Percentiles rank a stretch among this genome's conserved stretches.
phyloP scores from a whole-genome alignment of 306 rosid genomes.

The Pueraria montana region DNA sequence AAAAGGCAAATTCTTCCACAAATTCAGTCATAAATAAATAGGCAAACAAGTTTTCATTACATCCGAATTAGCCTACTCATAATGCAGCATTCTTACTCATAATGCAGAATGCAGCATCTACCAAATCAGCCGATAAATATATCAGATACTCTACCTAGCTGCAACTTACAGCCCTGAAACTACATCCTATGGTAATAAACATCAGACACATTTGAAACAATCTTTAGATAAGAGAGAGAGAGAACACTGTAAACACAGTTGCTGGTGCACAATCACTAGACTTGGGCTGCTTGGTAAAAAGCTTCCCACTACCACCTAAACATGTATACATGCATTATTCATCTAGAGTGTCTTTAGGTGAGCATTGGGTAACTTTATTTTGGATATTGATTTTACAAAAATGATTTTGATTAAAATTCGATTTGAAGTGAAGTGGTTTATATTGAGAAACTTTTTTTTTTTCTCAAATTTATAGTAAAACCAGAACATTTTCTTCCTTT shows the following conservation, averaged over 20 bases:
- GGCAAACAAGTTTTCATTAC: conserved; percentile 57
- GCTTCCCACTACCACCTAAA: conserved; percentile 88
- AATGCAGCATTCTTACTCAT: too few relatives aligned
- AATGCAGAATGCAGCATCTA: conserved; percentile 56
- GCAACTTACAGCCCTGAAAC: conserved; percentile 55
- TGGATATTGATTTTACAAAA: neutral
- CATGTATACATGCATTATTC: neutral
- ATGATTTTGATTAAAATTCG: neutral
- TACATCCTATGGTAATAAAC: conserved; percentile 53
- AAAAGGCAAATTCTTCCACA: conserved; percentile 32
- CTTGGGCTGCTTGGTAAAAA: conserved; percentile 71
- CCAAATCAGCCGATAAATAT: conserved; percentile 68
- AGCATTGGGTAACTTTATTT: neutral
- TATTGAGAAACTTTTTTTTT: neutral
- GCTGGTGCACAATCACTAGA: conserved; percentile 44
- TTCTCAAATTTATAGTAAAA: neutral
- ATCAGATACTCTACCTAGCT: conserved; percentile 61
- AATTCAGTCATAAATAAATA: conserved; percentile 55
- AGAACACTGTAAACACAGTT: conserved; percentile 51
- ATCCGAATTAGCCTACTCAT: conserved; percentile 63
- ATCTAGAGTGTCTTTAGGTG: neutral
- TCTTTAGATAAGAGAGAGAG: conserved; percentile 47
- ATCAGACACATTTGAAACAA: conserved; percentile 42
- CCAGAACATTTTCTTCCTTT: too few relatives aligned
- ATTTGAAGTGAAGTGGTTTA: neutral